phyloP scores from a whole-genome alignment of 768 basidiomycete species.

The Dentipellis sp. region DNA sequence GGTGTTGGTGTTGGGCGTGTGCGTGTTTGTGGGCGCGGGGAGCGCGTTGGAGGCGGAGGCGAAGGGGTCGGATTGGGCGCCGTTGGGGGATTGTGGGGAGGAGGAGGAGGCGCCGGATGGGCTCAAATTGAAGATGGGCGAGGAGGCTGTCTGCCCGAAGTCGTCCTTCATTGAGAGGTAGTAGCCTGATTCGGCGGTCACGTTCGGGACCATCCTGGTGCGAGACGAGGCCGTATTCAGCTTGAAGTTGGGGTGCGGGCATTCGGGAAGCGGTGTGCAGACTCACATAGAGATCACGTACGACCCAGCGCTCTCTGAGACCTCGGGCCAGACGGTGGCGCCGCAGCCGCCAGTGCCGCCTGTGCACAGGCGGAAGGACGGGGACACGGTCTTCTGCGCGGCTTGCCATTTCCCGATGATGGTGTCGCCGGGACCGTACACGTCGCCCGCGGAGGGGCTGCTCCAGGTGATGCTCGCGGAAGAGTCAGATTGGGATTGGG shows the following conservation, averaged over 20 bases:
- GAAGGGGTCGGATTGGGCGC: not conserved
- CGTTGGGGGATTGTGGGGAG: not conserved
- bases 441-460: slow-evolving; percentile 19
- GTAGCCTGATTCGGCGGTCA: slow-evolving; percentile 15
- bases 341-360: slow-evolving; percentile 16
- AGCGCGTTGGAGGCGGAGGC: not conserved
- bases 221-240: slow-evolving; percentile 3
- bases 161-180: slow-evolving; percentile 23
- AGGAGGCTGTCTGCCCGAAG: slow-evolving; percentile 17
- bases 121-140: slow-evolving; percentile 22
- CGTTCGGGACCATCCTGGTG: slow-evolving; percentile 17
- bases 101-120: slow-evolving; percentile 8
- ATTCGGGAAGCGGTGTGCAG: not conserved
- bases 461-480: slow-evolving; percentile 19
- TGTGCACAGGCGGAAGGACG: slow-evolving; percentile 26
- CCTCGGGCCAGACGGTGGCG: slow-evolving; percentile 18
- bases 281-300: slow-evolving; percentile 20
- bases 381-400: slow-evolving; percentile 19
- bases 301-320: slow-evolving; percentile 17
- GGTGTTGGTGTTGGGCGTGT: not conserved
- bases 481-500: not conserved
- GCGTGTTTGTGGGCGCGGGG: not conserved
- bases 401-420: slow-evolving; percentile 24
- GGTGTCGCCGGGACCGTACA: slow-evolving; percentile 21
- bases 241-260: not conserved